Base-by-base conservation (phyloP, 176 grass and related monocot genomes). In the Juncus effusus region DNA sequence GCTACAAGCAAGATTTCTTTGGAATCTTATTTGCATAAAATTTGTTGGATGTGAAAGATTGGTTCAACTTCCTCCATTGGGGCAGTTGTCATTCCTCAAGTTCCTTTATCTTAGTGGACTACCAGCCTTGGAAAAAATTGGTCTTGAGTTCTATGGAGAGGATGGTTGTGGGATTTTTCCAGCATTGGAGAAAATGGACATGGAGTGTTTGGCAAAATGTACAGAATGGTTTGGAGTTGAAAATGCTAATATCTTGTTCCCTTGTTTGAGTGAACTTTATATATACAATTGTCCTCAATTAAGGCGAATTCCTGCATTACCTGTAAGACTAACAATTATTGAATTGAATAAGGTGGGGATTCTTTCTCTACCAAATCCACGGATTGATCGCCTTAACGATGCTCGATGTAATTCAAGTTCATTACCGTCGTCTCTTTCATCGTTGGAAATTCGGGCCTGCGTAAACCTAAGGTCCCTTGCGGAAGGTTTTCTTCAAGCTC, bases 1-100 rank as follows among this genome's bases (percentile, higher is more conserved):
- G 76, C 8, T 78, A 59, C 10, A 58, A 40, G 10, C 14, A 39
- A 12, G 42, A 68, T 42, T 59, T 67, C 74, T 77, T 56, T 55
- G 11, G 11, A 65, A 64, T 51, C 57, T 76, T 37, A 52, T 10
- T 45, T 36, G 3, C 14, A 12, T 76, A 4, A 16, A n/a, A 8
- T 42, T 77, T 16, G 14, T 1, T 9, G 3, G 8, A 2, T 77
- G 74, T 38, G 19, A 66, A 15, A 14, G 13, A 42, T 59, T 67
- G 5, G 10, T 63, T 5, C 13, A 40, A 13, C 56, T 79, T 15
- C 59, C 77, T 36, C 67, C 77, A 7, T 9, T 79, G 0, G 77
- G 49, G 13, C 59, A 79, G 13, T 16, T 79, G 36, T 13, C 47
- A 4, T 56, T 4, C 14, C 77, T 79, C 36, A 10, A 58, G 10